Conservation (phyloP, 495 filamentous ascomycete genomes). For the Pseudevernia furfuracea region DNA sequence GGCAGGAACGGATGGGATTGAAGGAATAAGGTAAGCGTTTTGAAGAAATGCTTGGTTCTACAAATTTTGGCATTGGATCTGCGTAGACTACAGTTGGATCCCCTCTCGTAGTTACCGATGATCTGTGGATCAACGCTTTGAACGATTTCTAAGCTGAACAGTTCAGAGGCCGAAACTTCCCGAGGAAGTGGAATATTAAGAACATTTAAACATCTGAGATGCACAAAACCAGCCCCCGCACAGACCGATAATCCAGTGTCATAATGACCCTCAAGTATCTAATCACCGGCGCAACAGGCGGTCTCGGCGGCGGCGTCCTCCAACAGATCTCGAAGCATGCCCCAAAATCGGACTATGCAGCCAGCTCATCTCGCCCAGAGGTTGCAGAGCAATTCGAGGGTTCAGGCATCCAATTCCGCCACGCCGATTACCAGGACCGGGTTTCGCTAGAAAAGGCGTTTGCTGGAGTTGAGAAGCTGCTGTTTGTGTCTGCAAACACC, state of each 20-base stretch:
- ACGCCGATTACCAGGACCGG: background rate
- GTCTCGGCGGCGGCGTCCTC: background rate
- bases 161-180: background rate
- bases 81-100: background rate
- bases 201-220: background rate
- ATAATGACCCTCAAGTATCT: background rate
- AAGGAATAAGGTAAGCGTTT: too few species aligned
- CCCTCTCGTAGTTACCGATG: background rate
- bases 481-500: background rate
- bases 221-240: background rate
- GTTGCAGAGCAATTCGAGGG: background rate
- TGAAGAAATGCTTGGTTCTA: background rate
- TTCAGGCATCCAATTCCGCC: background rate
- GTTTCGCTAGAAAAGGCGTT: background rate
- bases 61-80: background rate
- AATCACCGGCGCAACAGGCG: background rate
- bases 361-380: constrained; percentile 4
- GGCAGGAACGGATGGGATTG: too few species aligned
- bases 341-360: background rate
- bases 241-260: background rate
- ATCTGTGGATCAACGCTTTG: background rate
- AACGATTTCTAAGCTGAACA: background rate
- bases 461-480: background rate
- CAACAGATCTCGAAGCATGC: background rate
- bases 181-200: background rate